Evolutionary conservation across 345 rosid species (phyloP).

Genomic region (Isatis tinctoria): DNA sequence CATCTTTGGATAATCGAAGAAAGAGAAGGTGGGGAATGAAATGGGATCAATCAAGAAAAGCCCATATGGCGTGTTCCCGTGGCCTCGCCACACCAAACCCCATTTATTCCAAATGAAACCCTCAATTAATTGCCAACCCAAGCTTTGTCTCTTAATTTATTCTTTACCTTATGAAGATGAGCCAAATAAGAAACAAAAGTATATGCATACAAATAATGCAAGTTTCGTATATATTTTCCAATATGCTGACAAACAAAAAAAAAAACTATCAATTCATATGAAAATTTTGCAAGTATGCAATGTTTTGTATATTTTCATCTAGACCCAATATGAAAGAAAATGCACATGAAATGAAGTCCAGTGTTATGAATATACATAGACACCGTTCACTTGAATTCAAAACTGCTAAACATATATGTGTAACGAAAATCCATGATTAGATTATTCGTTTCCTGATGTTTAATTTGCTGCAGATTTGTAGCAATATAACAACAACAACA

Average conservation of each 20-base stretch:
- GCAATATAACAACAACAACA: too few relatives aligned
- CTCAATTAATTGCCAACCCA: conserved; percentile 26
- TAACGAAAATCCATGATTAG: too few relatives aligned
- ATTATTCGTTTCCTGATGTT: too few relatives aligned
- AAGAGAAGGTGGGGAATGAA: conserved; percentile 23
- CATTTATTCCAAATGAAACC: conserved; percentile 22
- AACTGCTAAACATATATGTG: background rate
- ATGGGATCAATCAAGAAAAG: conserved; percentile 19
- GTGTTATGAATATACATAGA: background rate
- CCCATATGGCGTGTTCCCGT: conserved; percentile 32
- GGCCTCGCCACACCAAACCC: conserved; percentile 28
- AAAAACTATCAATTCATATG: too few relatives aligned
- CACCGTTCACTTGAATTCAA: background rate
- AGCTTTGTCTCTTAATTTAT: conserved; percentile 21
- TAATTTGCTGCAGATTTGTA: too few relatives aligned
- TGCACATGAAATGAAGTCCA: background rate
- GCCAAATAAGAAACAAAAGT: background rate
- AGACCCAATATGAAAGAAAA: background rate
- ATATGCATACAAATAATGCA: background rate
- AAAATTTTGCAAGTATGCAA: background rate
- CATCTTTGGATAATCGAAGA: conserved; percentile 1
- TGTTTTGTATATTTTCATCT: background rate
- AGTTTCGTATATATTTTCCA: background rate
- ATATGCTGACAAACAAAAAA: background rate
- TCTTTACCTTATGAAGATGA: background rate